A percentile compares a stretch with the other conserved stretches of the same genome.
Evolutionary conservation across 2,329 filamentous ascomycete genomes (phyloP).

Genomic region (Colletotrichum incanum): DNA sequence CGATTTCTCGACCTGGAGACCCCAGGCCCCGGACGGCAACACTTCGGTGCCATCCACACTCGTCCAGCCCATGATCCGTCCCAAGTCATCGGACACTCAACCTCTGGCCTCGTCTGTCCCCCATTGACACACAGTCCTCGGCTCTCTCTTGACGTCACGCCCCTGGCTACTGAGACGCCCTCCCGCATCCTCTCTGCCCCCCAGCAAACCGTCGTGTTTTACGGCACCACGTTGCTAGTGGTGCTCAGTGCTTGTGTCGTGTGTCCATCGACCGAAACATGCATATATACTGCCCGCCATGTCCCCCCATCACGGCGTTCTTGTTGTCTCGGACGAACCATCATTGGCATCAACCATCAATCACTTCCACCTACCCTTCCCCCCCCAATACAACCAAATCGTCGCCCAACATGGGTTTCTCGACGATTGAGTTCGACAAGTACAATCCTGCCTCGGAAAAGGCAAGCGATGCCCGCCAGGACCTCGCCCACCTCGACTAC

Average conservation of each 20-base stretch:
- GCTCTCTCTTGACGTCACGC: constrained; percentile 40
- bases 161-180: constrained; percentile 29
- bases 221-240: background rate
- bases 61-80: constrained; percentile 16
- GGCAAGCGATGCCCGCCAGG: constrained; percentile 50
- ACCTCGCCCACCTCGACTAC: constrained; percentile 60
- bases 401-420: constrained; percentile 45
- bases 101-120: background rate
- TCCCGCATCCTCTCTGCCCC: background rate
- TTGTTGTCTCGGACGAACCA: constrained; percentile 37
- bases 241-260: constrained; percentile 13
- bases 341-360: constrained; percentile 11
- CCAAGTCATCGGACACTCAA: constrained; percentile 38
- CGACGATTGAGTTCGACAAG: constrained; percentile 59
- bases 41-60: constrained; percentile 33
- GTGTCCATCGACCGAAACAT: constrained; percentile 34
- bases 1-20: constrained; percentile 41
- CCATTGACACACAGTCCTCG: constrained; percentile 24
- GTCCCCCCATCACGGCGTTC: background rate
- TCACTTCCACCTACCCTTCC: constrained; percentile 45
- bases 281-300: constrained; percentile 35
- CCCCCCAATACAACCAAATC: constrained; percentile 58
- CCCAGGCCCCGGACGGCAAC: constrained; percentile 34
- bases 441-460: constrained; percentile 60
- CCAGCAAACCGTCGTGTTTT: background rate